phyloP scores from a whole-genome alignment of 2,329 filamentous ascomycete genomes.

The Coniochaeta sp. region DNA sequence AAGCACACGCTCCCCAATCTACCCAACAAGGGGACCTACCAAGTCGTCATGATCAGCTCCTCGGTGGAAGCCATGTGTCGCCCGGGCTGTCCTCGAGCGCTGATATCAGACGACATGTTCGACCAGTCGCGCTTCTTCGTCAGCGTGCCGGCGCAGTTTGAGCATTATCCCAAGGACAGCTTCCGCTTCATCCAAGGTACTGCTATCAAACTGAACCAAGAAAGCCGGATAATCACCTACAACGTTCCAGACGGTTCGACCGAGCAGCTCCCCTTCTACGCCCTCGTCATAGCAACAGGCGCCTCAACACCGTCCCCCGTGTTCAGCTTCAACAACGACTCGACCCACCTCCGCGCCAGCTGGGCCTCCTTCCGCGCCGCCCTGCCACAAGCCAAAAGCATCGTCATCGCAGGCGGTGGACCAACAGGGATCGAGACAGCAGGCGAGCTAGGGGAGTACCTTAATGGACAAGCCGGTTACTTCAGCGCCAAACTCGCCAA shows the following conservation, averaged over 20 bases:
- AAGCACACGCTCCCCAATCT: constrained; percentile 40
- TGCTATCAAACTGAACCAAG: constrained; percentile 27
- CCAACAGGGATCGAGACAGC: constrained; percentile 38
- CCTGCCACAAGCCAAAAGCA: constrained; percentile 29
- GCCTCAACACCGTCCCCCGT: constrained; percentile 37
- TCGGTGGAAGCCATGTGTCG: constrained; percentile 34
- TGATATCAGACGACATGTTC: constrained; percentile 37
- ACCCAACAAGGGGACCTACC: constrained; percentile 25
- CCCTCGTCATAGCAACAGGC: constrained; percentile 43
- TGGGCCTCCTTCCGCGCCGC: constrained; percentile 32
- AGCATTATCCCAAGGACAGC: constrained; percentile 24
- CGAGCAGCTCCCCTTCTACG: constrained; percentile 28
- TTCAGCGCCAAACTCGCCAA: constrained; percentile 21
- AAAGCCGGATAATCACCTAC: constrained; percentile 24
- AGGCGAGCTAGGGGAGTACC: constrained; percentile 41
- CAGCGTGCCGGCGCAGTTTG: constrained; percentile 27
- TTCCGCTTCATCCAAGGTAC: constrained; percentile 37
- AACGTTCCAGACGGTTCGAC: constrained; percentile 5
- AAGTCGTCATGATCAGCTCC: constrained; percentile 34
- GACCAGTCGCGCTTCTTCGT: constrained; percentile 37
- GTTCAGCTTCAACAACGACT: constrained; percentile 28
- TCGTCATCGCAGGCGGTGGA: constrained; percentile 37
- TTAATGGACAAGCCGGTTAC: constrained; percentile 37
- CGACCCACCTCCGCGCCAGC: constrained; percentile 20
- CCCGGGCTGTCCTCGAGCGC: constrained; percentile 35